Base-by-base conservation (phyloP, 495 filamentous ascomycete species). In the Lineolata rhizophorae region DNA sequence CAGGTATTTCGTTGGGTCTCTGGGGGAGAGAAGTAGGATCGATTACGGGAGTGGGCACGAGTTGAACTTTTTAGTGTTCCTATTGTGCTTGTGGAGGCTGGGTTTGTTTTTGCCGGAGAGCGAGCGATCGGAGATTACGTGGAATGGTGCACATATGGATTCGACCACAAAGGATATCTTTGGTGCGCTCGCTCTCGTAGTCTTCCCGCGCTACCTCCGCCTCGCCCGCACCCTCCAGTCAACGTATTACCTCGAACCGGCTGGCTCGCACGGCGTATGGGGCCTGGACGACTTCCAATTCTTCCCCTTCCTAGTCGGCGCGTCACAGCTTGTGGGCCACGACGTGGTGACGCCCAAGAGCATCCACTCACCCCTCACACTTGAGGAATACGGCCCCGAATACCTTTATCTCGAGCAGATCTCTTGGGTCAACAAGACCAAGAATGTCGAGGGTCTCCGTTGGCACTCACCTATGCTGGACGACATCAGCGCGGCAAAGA, bases 391-490 rank as follows among this genome's bases (percentile, higher is more conserved):
- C 37, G 71, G 68, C 2, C 55, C 64, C 35, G 77, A 82, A 30
- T 92, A 72, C 45, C 52, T 95, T 32, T 99, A 99, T 44, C 64
- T 95, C 1, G 73, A 79, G 32, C 85, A 94, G 53, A 79, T 99
- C 18, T 64, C 68, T 18, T 94, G 87, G 55, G 84, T 95, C 29
- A 93, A 93, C 51, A 76, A 70, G 42, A 84, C 90, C 31, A 99
- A 99, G 62, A 93, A 78, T 1, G 87, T 95, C 26, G 80, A 90
- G 40, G 85, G 85, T 6, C 56, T 99, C 40, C 66, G 90, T 28
- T 99, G 87, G 87, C 87, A 95, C 47, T 84, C 76, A 42, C 87
- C 87, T 1, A 94, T 99, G 90, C 62, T 99, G 20, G 90, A 99
- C 46, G 87, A 99, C 48, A 95, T 99, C 36, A 83, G 75, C 2